These are phyloP conservation scores for Fonsecaea nubica DNA, from an alignment of 2,329 filamentous ascomycete genomes.

Conservation along the genomic window DNA sequence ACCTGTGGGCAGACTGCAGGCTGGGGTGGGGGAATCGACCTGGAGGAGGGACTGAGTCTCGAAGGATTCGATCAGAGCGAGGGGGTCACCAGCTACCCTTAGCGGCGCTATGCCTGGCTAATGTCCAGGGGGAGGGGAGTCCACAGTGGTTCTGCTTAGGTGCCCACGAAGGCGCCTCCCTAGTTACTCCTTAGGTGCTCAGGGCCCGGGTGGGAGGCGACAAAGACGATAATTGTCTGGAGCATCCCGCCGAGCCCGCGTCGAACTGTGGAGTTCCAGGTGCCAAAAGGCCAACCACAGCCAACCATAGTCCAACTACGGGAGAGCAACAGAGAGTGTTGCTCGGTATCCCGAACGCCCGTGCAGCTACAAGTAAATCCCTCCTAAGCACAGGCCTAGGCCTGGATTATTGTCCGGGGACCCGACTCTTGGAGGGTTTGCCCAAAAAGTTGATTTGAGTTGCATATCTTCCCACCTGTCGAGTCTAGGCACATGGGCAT, in stretches of 20 bases:
- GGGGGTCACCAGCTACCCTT: slow-evolving; percentile 11
- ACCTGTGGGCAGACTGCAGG: slow-evolving; percentile 9
- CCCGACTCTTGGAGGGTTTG: neutral
- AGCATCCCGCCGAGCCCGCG: slow-evolving; percentile 1
- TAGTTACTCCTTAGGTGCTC: neutral
- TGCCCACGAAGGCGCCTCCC: neutral
- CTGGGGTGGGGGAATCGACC: slow-evolving; percentile 19
- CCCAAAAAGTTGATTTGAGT: slow-evolving; percentile 7
- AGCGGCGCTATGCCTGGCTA: slow-evolving; percentile 10
- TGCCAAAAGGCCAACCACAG: neutral
- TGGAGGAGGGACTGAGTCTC: slow-evolving; percentile 16
- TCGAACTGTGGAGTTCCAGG: neutral
- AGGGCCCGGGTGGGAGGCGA: slow-evolving; percentile 22
- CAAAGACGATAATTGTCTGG: slow-evolving; percentile 16
- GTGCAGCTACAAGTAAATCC: slow-evolving; percentile 10
- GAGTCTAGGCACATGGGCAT: neutral
- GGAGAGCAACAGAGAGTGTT: neutral
- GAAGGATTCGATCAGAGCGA: slow-evolving; percentile 13
- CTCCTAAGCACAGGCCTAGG: slow-evolving; percentile 12
- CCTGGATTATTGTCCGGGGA: slow-evolving; percentile 5
- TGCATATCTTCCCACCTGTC: neutral
- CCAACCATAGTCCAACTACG: neutral
- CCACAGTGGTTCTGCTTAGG: slow-evolving; percentile 11
- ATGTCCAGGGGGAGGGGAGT: neutral
- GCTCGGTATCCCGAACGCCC: slow-evolving; percentile 24